Evolutionary conservation across 768 basidiomycete genomes (phyloP).

Genomic region (Mrakia gelida): DNA sequence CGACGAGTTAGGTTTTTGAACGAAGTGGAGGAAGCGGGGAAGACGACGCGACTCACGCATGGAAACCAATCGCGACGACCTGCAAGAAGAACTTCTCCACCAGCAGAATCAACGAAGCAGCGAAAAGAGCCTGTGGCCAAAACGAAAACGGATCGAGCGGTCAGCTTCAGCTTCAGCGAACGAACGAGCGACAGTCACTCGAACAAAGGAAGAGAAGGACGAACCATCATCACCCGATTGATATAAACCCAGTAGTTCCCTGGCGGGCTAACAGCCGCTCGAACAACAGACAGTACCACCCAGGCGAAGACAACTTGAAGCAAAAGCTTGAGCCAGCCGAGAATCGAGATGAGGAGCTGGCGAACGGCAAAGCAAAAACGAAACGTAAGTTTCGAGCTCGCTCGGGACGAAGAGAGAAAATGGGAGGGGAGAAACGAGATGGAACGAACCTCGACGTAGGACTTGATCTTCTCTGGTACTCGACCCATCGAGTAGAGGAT

Average conservation of each 20-base stretch:
- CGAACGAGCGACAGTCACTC: neutral
- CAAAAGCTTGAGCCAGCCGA: slow-evolving; percentile 64
- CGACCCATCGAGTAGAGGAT: slow-evolving; percentile 19
- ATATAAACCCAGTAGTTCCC: slow-evolving; percentile 64
- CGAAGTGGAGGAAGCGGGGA: neutral
- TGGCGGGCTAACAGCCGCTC: slow-evolving; percentile 56
- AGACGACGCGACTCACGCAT: neutral
- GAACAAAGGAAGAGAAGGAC: slow-evolving; percentile 19
- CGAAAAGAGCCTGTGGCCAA: slow-evolving; percentile 49
- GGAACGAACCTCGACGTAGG: slow-evolving; percentile 39
- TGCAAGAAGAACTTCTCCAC: slow-evolving; percentile 62
- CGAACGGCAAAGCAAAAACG: no score
- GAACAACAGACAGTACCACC: slow-evolving; percentile 65
- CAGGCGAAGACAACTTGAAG: slow-evolving; percentile 68
- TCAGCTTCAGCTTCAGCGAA: neutral
- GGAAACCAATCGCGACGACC: slow-evolving; percentile 72
- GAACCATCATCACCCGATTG: slow-evolving; percentile 61
- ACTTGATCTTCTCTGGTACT: slow-evolving; percentile 31
- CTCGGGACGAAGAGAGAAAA: neutral
- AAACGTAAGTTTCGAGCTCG: neutral
- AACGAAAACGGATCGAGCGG: neutral
- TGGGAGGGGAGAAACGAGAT: neutral
- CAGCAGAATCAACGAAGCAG: slow-evolving; percentile 50
- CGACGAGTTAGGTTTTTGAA: no score
- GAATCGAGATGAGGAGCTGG: slow-evolving; percentile 61